These are phyloP conservation scores for Aspergillus candidus DNA, from an alignment of 2,329 filamentous ascomycete genomes.

Conservation along the genomic window DNA sequence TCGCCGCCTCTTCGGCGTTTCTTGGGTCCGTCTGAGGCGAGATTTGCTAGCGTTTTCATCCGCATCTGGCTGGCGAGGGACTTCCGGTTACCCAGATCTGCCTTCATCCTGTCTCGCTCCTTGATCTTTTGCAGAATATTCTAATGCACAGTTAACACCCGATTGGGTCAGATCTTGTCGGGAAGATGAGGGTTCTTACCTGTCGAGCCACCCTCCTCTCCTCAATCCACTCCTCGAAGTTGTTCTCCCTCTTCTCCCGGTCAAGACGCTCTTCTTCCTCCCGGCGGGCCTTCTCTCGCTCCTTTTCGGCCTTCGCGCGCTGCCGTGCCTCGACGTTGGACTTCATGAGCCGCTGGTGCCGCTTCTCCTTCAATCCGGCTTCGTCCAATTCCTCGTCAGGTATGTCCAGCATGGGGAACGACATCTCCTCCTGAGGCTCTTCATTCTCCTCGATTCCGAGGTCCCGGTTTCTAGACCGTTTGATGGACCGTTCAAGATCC, in stretches of 20 bases:
- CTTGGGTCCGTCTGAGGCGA: constrained; percentile 79
- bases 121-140: constrained; percentile 77
- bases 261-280: constrained; percentile 81
- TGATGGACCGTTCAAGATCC: constrained; percentile 85
- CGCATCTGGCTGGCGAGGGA: constrained; percentile 92
- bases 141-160: constrained; percentile 32
- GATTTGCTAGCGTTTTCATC: constrained; percentile 96
- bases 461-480: constrained; percentile 86
- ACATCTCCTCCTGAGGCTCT: constrained; percentile 69
- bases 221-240: constrained; percentile 80
- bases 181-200: constrained; percentile 21
- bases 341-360: constrained; percentile 86
- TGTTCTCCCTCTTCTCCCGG: constrained; percentile 71
- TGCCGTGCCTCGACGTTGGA: constrained; percentile 89
- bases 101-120: constrained; percentile 85
- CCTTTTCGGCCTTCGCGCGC: constrained; percentile 93
- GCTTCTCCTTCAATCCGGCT: constrained; percentile 82
- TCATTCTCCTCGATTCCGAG: constrained; percentile 76
- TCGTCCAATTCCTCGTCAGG: constrained; percentile 93
- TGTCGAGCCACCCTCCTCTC: constrained; percentile 70
- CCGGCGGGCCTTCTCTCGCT: constrained; percentile 76
- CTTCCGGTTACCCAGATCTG: constrained; percentile 92
- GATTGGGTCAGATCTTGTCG: not conserved
- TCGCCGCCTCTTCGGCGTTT: constrained; percentile 85
- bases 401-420: constrained; percentile 81